Base-by-base conservation (phyloP, 2,329 filamentous ascomycete genomes). In the Fusarium buharicum region DNA sequence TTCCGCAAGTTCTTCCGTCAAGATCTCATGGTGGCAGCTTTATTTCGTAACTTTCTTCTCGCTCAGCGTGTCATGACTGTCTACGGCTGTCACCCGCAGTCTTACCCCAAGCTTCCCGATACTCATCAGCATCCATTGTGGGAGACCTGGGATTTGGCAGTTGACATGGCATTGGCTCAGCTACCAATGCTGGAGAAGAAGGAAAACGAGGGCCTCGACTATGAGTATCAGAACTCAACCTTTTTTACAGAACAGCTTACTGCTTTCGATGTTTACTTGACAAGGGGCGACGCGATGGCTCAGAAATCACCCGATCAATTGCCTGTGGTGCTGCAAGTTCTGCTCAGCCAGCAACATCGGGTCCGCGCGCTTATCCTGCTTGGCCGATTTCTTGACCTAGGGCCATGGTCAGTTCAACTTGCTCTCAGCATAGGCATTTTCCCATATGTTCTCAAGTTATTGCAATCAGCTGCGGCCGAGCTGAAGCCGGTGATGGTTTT, bases 401-500 rank as follows among this genome's bases (percentile, higher is more conserved):
- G 95, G 0, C 95, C 95, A 1, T 99, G 95, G 95, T 96, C 95
- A 27, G 95, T 99, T n/a, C 95, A 98, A 74, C 86, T 99, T 36
- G 95, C 95, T 14, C 83, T 99, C 14, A 97, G 93, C 75, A 99
- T 99, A 60, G 95, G 95, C 20, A 99, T 99, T 62, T 99, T 99
- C 76, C 95, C 95, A 1, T 99, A 99, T 73, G 95, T 99, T n/a
- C 81, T 99, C 30, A 99, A 99, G 77, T 82, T 99, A 22, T 81
- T 99, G 16, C 95, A 99, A 75, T 98, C 95, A 5, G 94, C 96
- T 41, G 95, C 95, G 0, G 86, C 92, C 41, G 95, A 99, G 75
- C 79, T 99, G 60, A 98, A 98, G 73, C 94, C 95, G 0, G 93
- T 98, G 58, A 98, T 99, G 95, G 93, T 99, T 6, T 99, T 98